phyloP scores from a whole-genome alignment of 2,329 filamentous ascomycete genomes.

The Dactylellina parvicollis region DNA sequence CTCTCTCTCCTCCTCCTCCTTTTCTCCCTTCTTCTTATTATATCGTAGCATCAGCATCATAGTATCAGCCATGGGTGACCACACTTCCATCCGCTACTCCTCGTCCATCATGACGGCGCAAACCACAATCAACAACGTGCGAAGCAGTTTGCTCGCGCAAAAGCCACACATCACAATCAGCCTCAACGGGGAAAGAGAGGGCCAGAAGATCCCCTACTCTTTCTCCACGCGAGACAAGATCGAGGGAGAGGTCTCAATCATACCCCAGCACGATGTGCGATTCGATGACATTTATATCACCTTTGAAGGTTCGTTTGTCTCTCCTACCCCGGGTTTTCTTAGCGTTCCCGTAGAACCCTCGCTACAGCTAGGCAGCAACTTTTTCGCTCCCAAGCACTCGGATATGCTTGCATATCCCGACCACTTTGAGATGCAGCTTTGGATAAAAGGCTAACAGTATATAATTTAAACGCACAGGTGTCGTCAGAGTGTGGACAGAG shows the following conservation, averaged over 20 bases:
- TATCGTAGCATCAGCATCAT: too few species aligned
- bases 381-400: slow-evolving; percentile 18
- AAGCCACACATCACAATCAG: slow-evolving; percentile 55
- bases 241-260: slow-evolving; percentile 67
- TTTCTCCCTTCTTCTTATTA: not conserved
- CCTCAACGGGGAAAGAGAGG: slow-evolving; percentile 55
- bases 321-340: slow-evolving; percentile 39
- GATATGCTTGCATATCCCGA: slow-evolving; percentile 7
- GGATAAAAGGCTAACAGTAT: slow-evolving; percentile 6
- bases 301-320: slow-evolving; percentile 65
- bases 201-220: slow-evolving; percentile 41
- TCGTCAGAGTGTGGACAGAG: slow-evolving; percentile 57
- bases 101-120: slow-evolving; percentile 41
- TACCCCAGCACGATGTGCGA: slow-evolving; percentile 65
- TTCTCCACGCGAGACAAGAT: slow-evolving; percentile 69
- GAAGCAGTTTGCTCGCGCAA: slow-evolving; percentile 26
- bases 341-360: slow-evolving; percentile 41
- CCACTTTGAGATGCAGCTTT: slow-evolving; percentile 6
- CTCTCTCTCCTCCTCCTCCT: not conserved
- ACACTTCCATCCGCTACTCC: slow-evolving; percentile 43
- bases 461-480: slow-evolving; percentile 44
- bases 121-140: slow-evolving; percentile 32
- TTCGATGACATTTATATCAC: slow-evolving; percentile 71
- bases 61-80: slow-evolving; percentile 28
- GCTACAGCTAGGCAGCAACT: slow-evolving; percentile 52